phyloP scores from a whole-genome alignment of 1,284 basidiomycete species.

The Austroboletus sp. region DNA sequence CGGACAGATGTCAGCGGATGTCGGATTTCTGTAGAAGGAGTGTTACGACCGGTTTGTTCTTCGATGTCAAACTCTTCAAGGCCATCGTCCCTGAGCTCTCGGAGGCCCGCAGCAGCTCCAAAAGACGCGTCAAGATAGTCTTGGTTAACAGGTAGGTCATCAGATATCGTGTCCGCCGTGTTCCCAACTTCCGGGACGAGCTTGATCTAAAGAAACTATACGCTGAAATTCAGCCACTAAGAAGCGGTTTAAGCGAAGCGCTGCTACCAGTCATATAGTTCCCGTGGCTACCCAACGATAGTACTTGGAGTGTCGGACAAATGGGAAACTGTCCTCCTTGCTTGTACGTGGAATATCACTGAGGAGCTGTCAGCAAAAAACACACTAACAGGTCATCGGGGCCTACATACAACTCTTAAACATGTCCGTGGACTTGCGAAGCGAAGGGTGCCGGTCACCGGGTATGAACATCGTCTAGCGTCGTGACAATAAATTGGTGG shows the following conservation, averaged over 20 bases:
- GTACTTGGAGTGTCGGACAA: no score
- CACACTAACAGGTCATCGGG: no score
- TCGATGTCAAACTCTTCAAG: conserved; percentile 57
- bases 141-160: conserved; percentile 84
- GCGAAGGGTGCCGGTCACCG: no score
- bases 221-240: conserved; percentile 5
- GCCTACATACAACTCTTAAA: no score
- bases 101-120: conserved; percentile 67
- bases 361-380: no score
- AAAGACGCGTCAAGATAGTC: conserved; percentile 84
- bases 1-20: no score
- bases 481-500: no score
- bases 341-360: no score
- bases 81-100: conserved; percentile 65
- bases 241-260: not conserved
- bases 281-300: conserved; percentile 4
- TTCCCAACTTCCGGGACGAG: conserved; percentile 66
- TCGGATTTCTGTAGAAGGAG: no score
- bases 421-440: no score
- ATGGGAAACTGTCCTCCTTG: no score
- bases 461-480: no score
- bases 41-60: conserved; percentile 29
- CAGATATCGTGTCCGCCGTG: conserved; percentile 81
- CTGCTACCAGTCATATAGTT: conserved; percentile 33
- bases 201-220: conserved; percentile 74